phyloP scores from a whole-genome alignment of 805 yeast genomes.

The Zygosaccharomyces siamensis region DNA sequence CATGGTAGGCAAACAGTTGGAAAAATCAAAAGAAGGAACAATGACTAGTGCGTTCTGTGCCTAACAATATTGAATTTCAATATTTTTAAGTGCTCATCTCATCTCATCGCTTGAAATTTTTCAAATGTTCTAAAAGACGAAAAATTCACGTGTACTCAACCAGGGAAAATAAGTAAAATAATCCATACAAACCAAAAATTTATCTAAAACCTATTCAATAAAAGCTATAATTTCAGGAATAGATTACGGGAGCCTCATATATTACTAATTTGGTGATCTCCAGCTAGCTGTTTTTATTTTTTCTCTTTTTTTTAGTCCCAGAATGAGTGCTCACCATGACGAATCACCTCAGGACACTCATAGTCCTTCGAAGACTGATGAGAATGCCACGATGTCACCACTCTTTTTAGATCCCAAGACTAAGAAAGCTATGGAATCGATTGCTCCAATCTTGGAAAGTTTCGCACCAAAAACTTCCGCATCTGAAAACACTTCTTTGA shows the following conservation, averaged over 20 bases:
- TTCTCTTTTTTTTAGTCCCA: too few relatives aligned
- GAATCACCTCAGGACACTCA: neutral
- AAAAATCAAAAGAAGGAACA: neutral
- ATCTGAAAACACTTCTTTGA: slow-evolving; percentile 40
- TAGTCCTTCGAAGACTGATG: slow-evolving; percentile 1
- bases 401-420: slow-evolving; percentile 31
- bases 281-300: too few relatives aligned
- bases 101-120: slow-evolving; percentile 10
- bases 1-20: neutral
- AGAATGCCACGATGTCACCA: slow-evolving; percentile 29
- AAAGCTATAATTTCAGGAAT: too few relatives aligned
- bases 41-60: neutral
- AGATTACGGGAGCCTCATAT: neutral
- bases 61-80: neutral
- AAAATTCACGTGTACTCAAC: neutral
- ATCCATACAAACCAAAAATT: neutral
- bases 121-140: neutral
- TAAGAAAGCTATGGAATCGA: slow-evolving; percentile 66
- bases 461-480: slow-evolving; percentile 69
- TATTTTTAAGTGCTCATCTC: slow-evolving; percentile 3
- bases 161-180: neutral
- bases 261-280: neutral
- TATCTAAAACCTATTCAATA: neutral
- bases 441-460: slow-evolving; percentile 72
- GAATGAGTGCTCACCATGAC: slow-evolving; percentile 1